Base-by-base conservation (phyloP, 2,329 filamentous ascomycete genomes). In the Alternaria dauci region DNA sequence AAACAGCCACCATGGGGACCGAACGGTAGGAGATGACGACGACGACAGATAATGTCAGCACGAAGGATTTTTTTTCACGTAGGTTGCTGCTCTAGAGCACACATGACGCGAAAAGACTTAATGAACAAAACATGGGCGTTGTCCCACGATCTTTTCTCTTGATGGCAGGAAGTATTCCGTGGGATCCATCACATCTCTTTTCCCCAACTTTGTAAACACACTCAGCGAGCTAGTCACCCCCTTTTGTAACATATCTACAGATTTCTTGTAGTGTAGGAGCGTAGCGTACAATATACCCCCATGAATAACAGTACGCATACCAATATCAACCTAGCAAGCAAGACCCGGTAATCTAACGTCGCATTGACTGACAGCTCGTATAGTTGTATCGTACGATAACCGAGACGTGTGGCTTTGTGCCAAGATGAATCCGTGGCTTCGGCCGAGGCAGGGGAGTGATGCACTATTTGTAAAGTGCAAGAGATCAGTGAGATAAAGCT, bases 91-190 rank as follows among this genome's bases (percentile, higher is more conserved):
- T 18, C 32, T 18, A 20, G 18, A 38, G 32, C 38, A 41, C 58
- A 56, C 51, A 55, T 51, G 55, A 57, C 58, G 56, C 47, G 43
- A 32, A 47, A 52, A 56, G 32, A 58, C 54, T 20, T 50, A 46
- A 50, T 51, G 52, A 55, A 51, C 25, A 41, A 23, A 48, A n/a
- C 28, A 46, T 36, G 50, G 50, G 41, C 50, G 47, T 34, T 23
- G 46, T 55, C 48, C 44, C 32, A 58, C 32, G 50, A 58, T 47
- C 28, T 32, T 52, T 53, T 56, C 55, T 58, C 36, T 39, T 47
- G 61, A 60, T 61, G 72, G 72, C 73, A 72, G 74, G 72, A 75
- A 75, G 72, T 66, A 73, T 75, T 74, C 72, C 74, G 71, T 63
- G 50, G 72, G 70, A 52, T 59, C 70, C 71, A 74, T 71, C 62